Conservation (phyloP, 2,329 filamentous ascomycete genomes). For the Claviceps citrina region DNA sequence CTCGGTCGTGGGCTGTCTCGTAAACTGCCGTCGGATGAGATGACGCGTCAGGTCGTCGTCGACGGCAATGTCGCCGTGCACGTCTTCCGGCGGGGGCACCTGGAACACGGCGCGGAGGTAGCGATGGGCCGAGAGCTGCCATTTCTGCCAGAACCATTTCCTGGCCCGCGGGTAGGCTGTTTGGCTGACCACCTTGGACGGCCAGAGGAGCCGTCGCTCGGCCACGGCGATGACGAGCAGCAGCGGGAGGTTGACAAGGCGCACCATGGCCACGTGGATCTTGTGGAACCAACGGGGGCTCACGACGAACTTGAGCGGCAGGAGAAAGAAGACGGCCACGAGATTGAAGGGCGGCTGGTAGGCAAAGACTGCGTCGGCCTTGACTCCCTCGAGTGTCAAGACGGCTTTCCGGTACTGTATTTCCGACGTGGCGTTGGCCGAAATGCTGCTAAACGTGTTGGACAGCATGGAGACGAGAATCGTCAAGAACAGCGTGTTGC, state of each 20-base stretch:
- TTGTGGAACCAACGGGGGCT: constrained; percentile 82
- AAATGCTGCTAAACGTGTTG: constrained; percentile 69
- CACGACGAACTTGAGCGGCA: constrained; percentile 64
- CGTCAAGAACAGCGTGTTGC: constrained; percentile 78
- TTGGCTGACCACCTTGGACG: constrained; percentile 10
- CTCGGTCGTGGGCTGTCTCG: constrained; percentile 26
- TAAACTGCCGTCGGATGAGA: constrained; percentile 42
- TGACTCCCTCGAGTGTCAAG: constrained; percentile 71
- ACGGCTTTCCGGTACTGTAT: constrained; percentile 72
- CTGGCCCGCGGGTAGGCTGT: constrained; percentile 12
- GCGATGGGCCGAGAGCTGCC: constrained; percentile 53
- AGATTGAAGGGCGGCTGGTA: constrained; percentile 78
- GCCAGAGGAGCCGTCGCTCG: constrained; percentile 57
- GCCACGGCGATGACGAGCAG: constrained; percentile 54
- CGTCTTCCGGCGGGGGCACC: constrained; percentile 47
- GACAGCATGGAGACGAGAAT: constrained; percentile 77
- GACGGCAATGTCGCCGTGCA: constrained; percentile 40
- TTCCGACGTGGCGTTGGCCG: constrained; percentile 62
- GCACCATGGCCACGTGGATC: constrained; percentile 64
- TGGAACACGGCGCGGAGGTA: constrained; percentile 62
- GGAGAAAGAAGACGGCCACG: constrained; percentile 54
- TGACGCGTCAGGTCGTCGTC: constrained; percentile 44
- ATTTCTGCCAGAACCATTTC: constrained; percentile 49
- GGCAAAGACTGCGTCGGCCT: constrained; percentile 68
- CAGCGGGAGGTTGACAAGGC: constrained; percentile 59